Conservation (phyloP, 345 rosid genomes). For the Rhodamnia rubescens region DNA sequence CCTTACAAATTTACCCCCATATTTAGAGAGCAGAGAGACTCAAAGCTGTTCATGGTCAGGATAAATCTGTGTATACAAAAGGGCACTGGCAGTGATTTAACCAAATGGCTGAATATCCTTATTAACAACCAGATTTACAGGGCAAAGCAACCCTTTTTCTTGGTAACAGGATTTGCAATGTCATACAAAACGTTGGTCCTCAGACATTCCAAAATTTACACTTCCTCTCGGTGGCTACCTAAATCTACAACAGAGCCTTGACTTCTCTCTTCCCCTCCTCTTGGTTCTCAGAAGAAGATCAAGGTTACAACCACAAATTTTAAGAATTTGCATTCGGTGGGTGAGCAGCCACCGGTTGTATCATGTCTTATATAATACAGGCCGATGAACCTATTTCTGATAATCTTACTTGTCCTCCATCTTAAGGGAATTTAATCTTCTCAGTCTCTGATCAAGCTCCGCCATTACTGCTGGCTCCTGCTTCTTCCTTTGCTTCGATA, state of each 20-base stretch:
- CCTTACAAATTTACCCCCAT: neutral
- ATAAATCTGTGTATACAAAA: neutral
- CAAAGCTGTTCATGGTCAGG: neutral
- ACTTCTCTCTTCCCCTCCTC: neutral
- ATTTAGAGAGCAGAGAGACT: neutral
- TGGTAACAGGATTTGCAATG: neutral
- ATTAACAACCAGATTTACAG: neutral
- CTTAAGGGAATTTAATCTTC: constrained; percentile 68
- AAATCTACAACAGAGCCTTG: neutral
- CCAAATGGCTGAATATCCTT: neutral
- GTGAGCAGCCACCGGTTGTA: neutral
- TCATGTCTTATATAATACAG: neutral
- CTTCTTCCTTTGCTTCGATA: constrained; percentile 94
- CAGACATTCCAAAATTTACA: constrained; percentile 3
- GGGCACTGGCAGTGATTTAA: too few species aligned
- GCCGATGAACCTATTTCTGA: neutral
- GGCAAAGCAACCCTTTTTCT: neutral
- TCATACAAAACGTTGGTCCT: neutral
- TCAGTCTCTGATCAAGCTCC: constrained; percentile 84
- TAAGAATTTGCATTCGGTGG: neutral
- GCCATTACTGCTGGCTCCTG: constrained; percentile 98
- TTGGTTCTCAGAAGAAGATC: neutral
- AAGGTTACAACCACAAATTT: neutral
- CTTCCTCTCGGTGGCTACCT: neutral
- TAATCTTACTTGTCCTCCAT: constrained; percentile 29